Percentiles rank a stretch among this genome's conserved stretches.
Conservation (phyloP, 352 stramenopile genomes). For the Hyaloperonospora brassicae region DNA sequence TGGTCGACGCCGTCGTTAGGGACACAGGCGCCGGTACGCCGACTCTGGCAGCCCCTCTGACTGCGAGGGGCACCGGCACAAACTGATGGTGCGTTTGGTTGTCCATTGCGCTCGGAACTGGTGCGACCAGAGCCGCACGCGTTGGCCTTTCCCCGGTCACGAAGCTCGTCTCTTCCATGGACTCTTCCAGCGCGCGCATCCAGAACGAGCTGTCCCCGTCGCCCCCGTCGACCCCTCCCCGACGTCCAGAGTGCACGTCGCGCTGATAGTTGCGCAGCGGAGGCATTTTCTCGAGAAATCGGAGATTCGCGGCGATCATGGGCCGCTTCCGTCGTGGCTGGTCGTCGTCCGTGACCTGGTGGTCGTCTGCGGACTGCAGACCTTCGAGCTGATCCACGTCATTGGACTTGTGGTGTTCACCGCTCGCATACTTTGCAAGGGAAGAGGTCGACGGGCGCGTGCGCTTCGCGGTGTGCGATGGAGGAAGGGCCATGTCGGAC, state of each 20-base stretch:
- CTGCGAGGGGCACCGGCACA: too few species aligned
- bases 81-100: conserved; percentile 14
- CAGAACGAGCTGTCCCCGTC: conserved; percentile 26
- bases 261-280: conserved; percentile 53
- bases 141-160: conserved; percentile 36
- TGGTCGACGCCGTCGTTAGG: not conserved
- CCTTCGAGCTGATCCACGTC: too few species aligned
- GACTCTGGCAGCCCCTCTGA: too few species aligned
- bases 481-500: too few species aligned
- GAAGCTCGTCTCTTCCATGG: conserved; percentile 66
- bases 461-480: too few species aligned
- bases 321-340: conserved; percentile 40
- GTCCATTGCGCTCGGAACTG: conserved; percentile 16
- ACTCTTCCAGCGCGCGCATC: conserved; percentile 57
- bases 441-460: too few species aligned
- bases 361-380: not conserved
- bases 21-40: conserved; percentile 1
- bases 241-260: conserved; percentile 42
- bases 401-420: too few species aligned
- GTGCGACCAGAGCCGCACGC: conserved; percentile 37
- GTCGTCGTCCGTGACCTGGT: conserved; percentile 11
- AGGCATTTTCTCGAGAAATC: conserved; percentile 63
- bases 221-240: conserved; percentile 57
- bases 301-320: conserved; percentile 48
- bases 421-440: too few species aligned